Evolutionary conservation across 2,329 filamentous ascomycete genomes (phyloP).

Genomic region (Ceratocystis destructans): DNA sequence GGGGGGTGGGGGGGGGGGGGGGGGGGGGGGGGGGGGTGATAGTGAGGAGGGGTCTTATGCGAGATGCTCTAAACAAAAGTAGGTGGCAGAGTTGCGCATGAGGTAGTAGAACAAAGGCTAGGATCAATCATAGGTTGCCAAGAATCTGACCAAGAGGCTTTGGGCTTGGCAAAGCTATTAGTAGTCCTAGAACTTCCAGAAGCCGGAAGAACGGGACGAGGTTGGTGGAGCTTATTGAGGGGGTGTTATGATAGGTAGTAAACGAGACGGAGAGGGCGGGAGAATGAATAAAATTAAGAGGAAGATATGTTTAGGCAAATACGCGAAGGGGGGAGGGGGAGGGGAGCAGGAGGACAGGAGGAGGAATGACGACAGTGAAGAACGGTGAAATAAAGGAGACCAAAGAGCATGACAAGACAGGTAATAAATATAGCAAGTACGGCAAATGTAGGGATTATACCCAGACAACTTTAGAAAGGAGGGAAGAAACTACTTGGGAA

Average conservation of each 20-base stretch:
- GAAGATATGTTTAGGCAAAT: too few relatives aligned
- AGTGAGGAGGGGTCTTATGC: neutral
- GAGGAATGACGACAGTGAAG: neutral
- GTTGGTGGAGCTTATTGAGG: neutral
- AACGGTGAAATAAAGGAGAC: neutral
- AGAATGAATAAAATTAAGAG: neutral
- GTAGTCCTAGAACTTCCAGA: constrained; percentile 15
- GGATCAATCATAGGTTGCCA: neutral
- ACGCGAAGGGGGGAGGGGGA: neutral
- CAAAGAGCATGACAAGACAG: neutral
- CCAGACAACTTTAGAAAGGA: neutral
- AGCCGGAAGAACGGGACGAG: neutral
- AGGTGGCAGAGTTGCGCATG: constrained; percentile 6
- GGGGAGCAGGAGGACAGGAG: neutral
- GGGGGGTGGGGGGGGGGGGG: too few relatives aligned
- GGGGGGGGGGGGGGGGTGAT: too few relatives aligned
- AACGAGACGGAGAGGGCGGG: neutral
- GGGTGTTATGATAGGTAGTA: neutral
- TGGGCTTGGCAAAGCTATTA: constrained; percentile 16
- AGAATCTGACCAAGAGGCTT: constrained; percentile 3
- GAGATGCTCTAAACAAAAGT: constrained; percentile 1
- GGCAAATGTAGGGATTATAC: neutral
- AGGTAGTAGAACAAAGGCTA: neutral
- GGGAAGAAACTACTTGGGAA: neutral
- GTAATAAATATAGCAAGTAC: neutral